Percentiles rank a stretch among this genome's conserved stretches.
phyloP scores from a whole-genome alignment of 352 stramenopile species.

The Pythium brachiatum region DNA sequence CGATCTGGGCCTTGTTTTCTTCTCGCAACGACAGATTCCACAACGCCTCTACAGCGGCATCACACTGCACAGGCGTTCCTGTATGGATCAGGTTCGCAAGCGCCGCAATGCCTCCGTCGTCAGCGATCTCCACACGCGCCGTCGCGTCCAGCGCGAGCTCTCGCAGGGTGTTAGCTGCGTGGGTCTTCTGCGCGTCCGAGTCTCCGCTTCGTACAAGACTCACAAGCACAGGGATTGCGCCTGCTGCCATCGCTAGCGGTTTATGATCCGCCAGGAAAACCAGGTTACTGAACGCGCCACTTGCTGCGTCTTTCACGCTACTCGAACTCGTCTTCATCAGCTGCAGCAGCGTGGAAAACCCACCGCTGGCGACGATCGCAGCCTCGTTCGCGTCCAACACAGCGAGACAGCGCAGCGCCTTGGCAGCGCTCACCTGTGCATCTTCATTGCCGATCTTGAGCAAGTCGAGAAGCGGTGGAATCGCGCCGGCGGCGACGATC shows the following conservation, averaged over 20 bases:
- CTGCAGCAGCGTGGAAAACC: neutral
- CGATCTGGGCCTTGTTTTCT: conserved; percentile 5
- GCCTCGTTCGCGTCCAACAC: neutral
- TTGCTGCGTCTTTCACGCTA: neutral
- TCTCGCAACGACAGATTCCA: conserved; percentile 10
- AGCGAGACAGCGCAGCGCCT: neutral
- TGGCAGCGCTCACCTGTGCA: neutral
- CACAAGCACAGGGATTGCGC: neutral
- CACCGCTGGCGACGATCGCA: neutral
- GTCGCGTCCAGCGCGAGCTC: neutral
- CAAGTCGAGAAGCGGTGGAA: neutral
- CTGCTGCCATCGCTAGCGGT: neutral
- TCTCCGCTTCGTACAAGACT: neutral
- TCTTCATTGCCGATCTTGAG: neutral
- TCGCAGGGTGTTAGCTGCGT: neutral
- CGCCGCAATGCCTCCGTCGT: neutral
- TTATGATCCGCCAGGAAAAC: neutral
- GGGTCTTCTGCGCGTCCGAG: neutral
- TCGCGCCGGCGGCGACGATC: neutral
- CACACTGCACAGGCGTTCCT: neutral
- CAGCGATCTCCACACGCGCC: neutral
- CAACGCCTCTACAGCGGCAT: neutral
- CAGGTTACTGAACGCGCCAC: neutral
- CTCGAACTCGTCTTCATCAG: neutral
- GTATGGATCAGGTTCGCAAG: neutral